phyloP scores from a whole-genome alignment of 306 rosid species.

The Cucurbita ficifolia region DNA sequence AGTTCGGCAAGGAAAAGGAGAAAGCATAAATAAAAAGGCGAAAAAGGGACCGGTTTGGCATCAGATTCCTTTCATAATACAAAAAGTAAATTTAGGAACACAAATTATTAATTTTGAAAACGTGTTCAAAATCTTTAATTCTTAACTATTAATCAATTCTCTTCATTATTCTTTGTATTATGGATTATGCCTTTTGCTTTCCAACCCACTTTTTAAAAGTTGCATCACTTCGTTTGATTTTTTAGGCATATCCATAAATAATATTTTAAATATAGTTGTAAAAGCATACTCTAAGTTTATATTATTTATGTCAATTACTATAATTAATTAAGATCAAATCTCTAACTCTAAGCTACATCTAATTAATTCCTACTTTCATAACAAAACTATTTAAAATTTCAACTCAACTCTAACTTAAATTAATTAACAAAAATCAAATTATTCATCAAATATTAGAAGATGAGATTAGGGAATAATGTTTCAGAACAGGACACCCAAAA shows the following conservation, averaged over 20 bases:
- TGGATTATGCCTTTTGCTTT: neutral
- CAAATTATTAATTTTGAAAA: neutral
- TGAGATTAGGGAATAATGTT: neutral
- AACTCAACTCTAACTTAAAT: no score
- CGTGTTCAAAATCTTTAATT: neutral
- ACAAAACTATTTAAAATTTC: no score
- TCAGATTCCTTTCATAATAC: conserved; percentile 1
- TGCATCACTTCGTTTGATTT: neutral
- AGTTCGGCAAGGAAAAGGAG: neutral
- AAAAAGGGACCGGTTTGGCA: neutral
- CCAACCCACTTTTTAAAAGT: neutral
- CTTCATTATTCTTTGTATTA: neutral
- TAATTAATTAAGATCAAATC: no score
- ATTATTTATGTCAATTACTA: neutral
- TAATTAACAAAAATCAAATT: no score
- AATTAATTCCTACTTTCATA: no score
- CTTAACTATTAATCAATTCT: neutral
- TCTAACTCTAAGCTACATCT: no score
- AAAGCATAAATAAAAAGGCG: neutral
- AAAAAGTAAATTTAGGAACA: neutral
- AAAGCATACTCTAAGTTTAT: neutral
- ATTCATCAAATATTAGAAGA: no score
- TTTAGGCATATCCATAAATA: neutral
- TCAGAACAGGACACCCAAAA: neutral
- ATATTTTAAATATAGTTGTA: neutral